These are phyloP conservation scores for Filobasidium floriforme DNA, from an alignment of 768 basidiomycete species.

Conservation along the genomic window DNA sequence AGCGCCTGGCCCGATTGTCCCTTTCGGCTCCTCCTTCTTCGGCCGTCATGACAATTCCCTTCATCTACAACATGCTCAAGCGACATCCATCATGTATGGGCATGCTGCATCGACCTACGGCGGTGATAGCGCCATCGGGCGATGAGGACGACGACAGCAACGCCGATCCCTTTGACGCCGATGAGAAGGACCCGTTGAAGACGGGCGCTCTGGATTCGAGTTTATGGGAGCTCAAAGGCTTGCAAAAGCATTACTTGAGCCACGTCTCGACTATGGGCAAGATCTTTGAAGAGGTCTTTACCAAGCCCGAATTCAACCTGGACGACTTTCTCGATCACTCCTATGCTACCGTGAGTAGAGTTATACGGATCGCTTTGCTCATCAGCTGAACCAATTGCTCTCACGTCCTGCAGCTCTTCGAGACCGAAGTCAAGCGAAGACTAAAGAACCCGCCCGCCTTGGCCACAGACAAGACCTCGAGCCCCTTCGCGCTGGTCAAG, in stretches of 20 bases:
- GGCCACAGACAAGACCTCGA: slow-evolving; percentile 32
- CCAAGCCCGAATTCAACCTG: slow-evolving; percentile 77
- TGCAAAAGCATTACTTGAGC: slow-evolving; percentile 73
- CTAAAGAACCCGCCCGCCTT: slow-evolving; percentile 70
- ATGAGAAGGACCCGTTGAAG: slow-evolving; percentile 64
- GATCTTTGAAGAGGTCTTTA: slow-evolving; percentile 84
- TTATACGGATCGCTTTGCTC: slow-evolving; percentile 6
- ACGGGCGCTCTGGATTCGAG: slow-evolving; percentile 79
- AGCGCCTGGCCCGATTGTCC: slow-evolving; percentile 76
- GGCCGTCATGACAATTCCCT: slow-evolving; percentile 81
- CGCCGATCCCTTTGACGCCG: slow-evolving; percentile 62
- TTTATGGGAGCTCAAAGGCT: slow-evolving; percentile 81
- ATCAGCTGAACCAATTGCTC: not conserved
- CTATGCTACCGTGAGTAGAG: slow-evolving; percentile 45
- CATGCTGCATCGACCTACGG: slow-evolving; percentile 66
- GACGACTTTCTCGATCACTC: slow-evolving; percentile 92
- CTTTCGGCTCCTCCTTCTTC: slow-evolving; percentile 81
- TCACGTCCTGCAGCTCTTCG: slow-evolving; percentile 60
- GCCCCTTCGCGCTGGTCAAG: slow-evolving; percentile 22
- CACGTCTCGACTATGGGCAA: slow-evolving; percentile 78
- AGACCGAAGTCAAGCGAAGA: slow-evolving; percentile 69
- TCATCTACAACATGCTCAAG: slow-evolving; percentile 90
- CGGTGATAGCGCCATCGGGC: not conserved
- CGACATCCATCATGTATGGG: slow-evolving; percentile 82
- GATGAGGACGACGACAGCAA: slow-evolving; percentile 47